A percentile compares a stretch with the other conserved stretches of the same genome.
phyloP scores from a whole-genome alignment of 176 grass and related monocot genomes.

The Paspalum notatum region DNA sequence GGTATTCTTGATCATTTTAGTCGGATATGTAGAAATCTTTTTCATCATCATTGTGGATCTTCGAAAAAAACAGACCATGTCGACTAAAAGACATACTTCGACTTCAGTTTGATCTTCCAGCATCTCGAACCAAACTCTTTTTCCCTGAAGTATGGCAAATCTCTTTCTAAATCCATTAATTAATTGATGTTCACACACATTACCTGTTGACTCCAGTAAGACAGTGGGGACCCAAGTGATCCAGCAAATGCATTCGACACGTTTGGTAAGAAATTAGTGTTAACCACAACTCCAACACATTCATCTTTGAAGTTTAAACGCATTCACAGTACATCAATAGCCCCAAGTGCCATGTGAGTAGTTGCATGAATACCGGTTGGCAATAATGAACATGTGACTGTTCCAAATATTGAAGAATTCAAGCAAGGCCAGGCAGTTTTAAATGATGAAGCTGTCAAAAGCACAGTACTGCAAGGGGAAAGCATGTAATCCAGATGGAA shows the following conservation, averaged over 20 bases:
- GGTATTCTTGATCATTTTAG: too few species aligned
- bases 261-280: constrained; percentile 50
- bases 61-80: too few species aligned
- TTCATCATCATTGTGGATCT: too few species aligned
- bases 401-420: constrained; percentile 33
- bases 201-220: constrained; percentile 61
- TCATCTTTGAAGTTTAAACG: constrained; percentile 73
- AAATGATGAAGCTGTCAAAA: constrained; percentile 45
- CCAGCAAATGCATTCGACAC: constrained; percentile 58
- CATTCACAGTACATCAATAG: constrained; percentile 57
- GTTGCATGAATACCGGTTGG: constrained; percentile 36
- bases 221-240: constrained; percentile 57
- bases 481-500: background rate
- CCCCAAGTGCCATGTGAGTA: constrained; percentile 40
- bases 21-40: too few species aligned
- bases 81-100: too few species aligned
- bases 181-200: background rate
- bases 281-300: constrained; percentile 63
- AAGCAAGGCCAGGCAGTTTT: constrained; percentile 23
- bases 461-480: constrained; percentile 5
- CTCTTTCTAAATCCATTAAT: constrained; percentile 10
- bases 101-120: constrained; percentile 57
- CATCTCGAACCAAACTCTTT: constrained; percentile 68
- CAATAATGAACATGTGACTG: background rate
- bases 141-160: constrained; percentile 46